These are phyloP conservation scores for Globisporangium nunn DNA, from an alignment of 352 stramenopile species.

Conservation along the genomic window DNA sequence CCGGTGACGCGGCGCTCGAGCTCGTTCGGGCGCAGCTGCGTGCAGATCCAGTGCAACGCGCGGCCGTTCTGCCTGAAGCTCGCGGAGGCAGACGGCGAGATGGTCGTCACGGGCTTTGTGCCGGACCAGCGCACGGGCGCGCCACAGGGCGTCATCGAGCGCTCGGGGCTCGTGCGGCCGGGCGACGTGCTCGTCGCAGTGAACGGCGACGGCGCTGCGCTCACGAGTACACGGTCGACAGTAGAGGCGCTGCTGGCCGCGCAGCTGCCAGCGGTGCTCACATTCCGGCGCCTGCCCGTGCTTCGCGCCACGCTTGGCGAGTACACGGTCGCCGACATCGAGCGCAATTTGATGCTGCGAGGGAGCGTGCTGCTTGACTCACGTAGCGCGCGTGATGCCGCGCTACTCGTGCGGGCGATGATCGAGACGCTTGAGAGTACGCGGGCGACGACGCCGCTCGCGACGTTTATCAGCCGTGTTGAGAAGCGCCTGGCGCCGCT, in stretches of 20 bases:
- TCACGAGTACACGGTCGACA: conserved; percentile 40
- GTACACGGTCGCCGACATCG: conserved; percentile 48
- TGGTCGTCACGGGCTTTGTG: conserved; percentile 44
- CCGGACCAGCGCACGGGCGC: conserved; percentile 16
- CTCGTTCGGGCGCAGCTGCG: conserved; percentile 21
- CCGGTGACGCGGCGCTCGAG: neutral
- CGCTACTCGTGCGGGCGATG: conserved; percentile 41
- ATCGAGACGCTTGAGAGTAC: conserved; percentile 45
- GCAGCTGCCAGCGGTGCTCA: conserved; percentile 39
- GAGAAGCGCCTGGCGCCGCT: conserved; percentile 35
- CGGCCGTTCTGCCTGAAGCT: conserved; percentile 49
- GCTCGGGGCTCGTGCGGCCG: conserved; percentile 28
- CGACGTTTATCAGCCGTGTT: conserved; percentile 42
- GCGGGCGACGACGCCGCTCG: conserved; percentile 27
- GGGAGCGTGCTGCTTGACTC: conserved; percentile 25
- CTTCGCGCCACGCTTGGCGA: conserved; percentile 45
- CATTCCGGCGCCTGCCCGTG: conserved; percentile 39
- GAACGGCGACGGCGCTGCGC: conserved; percentile 35
- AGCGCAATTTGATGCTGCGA: conserved; percentile 38
- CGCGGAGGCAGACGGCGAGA: conserved; percentile 24
- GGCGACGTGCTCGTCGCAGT: conserved; percentile 62
- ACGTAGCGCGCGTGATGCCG: conserved; percentile 32
- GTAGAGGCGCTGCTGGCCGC: conserved; percentile 26
- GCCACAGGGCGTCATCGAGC: conserved; percentile 28
- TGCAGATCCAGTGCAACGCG: conserved; percentile 36